These are phyloP conservation scores for Zea luxurians DNA, from an alignment of 176 grass and related monocot species.

Conservation along the genomic window DNA sequence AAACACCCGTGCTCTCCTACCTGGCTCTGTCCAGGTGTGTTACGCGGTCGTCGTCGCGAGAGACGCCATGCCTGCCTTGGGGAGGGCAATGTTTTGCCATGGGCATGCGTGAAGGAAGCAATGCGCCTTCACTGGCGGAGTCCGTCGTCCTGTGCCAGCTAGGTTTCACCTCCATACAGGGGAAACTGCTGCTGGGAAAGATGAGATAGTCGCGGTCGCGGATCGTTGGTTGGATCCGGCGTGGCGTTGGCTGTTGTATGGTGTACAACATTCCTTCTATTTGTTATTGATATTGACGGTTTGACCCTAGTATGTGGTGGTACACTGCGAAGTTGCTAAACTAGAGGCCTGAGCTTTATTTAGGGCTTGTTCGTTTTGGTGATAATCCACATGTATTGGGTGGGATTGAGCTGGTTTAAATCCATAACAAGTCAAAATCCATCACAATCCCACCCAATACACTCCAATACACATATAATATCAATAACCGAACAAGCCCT, in stretches of 20 bases:
- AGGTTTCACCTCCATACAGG: constrained; percentile 15
- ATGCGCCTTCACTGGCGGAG: constrained; percentile 40
- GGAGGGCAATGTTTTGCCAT: constrained; percentile 29
- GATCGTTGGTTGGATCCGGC: constrained; percentile 25
- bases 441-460: too few relatives aligned
- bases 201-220: constrained; percentile 12
- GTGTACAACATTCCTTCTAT: constrained; percentile 56
- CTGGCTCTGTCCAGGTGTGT: constrained; percentile 19
- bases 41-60: background rate
- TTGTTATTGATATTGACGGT: constrained; percentile 54
- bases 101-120: constrained; percentile 44
- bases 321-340: constrained; percentile 42
- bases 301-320: constrained; percentile 47
- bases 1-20: constrained; percentile 13
- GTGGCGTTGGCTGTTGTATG: constrained; percentile 46
- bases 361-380: too few relatives aligned
- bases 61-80: constrained; percentile 10
- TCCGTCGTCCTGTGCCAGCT: constrained; percentile 32
- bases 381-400: too few relatives aligned
- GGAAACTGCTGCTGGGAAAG: constrained; percentile 26
- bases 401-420: too few relatives aligned
- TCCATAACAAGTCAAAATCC: too few relatives aligned
- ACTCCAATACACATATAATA: too few relatives aligned
- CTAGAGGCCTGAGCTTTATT: constrained; percentile 35
- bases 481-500: too few relatives aligned